A percentile compares a stretch with the other conserved stretches of the same genome.
phyloP scores from a whole-genome alignment of 805 yeast species.

The Yueomyces sp. region DNA sequence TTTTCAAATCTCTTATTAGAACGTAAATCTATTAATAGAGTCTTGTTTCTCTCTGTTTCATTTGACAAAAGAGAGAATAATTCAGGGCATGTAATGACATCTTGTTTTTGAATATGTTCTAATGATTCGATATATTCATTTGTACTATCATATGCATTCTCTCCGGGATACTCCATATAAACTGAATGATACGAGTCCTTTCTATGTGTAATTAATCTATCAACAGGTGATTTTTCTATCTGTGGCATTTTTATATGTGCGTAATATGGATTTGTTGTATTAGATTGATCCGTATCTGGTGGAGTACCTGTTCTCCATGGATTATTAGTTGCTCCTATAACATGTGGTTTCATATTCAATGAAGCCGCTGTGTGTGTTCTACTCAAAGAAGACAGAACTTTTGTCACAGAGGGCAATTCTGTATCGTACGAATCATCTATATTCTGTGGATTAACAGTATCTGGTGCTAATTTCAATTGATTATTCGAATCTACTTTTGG shows the following conservation, averaged over 20 bases:
- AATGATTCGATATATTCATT: constrained; percentile 12
- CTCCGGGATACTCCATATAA: constrained; percentile 20
- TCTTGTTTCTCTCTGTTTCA: constrained; percentile 30
- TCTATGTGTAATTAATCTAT: constrained; percentile 17
- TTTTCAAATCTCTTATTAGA: constrained; percentile 20
- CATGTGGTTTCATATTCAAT: background rate
- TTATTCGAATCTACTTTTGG: constrained; percentile 28
- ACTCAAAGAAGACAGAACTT: background rate
- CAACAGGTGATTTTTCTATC: background rate
- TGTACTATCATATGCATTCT: constrained; percentile 6
- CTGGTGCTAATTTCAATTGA: constrained; percentile 23
- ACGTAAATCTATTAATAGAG: constrained; percentile 30
- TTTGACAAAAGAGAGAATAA: constrained; percentile 32
- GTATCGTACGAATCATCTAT: background rate
- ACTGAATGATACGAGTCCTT: constrained; percentile 30
- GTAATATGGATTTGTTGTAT: background rate
- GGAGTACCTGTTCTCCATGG: background rate
- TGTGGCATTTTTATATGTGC: background rate
- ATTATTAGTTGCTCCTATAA: background rate
- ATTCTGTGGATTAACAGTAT: background rate
- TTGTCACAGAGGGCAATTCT: background rate
- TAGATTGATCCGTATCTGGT: background rate
- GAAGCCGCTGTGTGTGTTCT: background rate
- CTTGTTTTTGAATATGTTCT: constrained; percentile 33
- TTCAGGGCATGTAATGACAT: constrained; percentile 31